Evolutionary conservation across 768 basidiomycete species (phyloP).

Genomic region (Trametopsis cervina): DNA sequence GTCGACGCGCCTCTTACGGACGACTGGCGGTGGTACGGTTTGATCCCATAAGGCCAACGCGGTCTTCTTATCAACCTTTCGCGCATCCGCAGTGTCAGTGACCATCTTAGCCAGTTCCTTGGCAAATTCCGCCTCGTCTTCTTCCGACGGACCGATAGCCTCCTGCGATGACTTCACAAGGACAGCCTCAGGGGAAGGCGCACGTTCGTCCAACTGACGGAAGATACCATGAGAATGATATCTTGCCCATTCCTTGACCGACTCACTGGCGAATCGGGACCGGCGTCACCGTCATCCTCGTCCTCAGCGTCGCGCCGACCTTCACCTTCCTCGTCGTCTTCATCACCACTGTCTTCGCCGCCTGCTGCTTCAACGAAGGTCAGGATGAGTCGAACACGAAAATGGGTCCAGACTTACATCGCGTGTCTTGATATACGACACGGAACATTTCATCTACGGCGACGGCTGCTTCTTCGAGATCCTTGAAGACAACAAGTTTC

Average conservation of each 20-base stretch:
- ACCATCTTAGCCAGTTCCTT: constrained; percentile 95
- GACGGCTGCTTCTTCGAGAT: constrained; percentile 75
- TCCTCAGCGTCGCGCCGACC: constrained; percentile 42
- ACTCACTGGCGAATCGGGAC: constrained; percentile 49
- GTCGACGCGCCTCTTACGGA: constrained; percentile 59
- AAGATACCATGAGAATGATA: not conserved
- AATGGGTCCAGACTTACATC: constrained; percentile 34
- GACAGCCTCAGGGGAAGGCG: constrained; percentile 78
- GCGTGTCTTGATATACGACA: constrained; percentile 51
- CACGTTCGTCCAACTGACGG: constrained; percentile 59
- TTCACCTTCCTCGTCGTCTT: constrained; percentile 36
- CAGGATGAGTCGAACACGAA: constrained; percentile 7
- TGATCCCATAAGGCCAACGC: constrained; percentile 87
- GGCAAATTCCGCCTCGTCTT: constrained; percentile 89
- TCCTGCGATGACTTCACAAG: constrained; percentile 67
- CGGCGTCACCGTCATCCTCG: constrained; percentile 59
- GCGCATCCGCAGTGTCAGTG: constrained; percentile 80
- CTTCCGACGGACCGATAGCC: constrained; percentile 74
- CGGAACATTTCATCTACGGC: constrained; percentile 91
- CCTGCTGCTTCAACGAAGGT: constrained; percentile 22
- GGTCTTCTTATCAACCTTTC: constrained; percentile 85
- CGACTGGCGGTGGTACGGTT: constrained; percentile 60
- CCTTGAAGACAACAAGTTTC: constrained; percentile 62
- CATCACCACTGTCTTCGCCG: constrained; percentile 56
- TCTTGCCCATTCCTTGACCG: too few species aligned